A percentile compares a stretch with the other conserved stretches of the same genome.
Evolutionary conservation across 2,329 filamentous ascomycete genomes (phyloP).

Genomic region (Stagonosporopsis chrysanthemi): DNA sequence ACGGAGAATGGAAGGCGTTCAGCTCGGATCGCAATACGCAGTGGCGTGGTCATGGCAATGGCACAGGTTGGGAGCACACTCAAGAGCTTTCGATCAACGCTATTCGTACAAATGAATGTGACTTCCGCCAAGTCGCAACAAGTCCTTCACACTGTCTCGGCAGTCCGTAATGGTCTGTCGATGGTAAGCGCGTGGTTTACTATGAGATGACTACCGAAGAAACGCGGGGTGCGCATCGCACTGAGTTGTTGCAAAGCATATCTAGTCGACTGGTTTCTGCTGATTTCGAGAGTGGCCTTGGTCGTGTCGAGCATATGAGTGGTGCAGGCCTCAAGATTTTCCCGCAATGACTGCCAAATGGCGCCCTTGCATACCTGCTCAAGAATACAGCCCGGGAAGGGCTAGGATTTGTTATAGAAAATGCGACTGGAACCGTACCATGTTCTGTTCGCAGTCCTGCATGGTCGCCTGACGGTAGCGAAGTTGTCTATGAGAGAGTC

Average conservation of each 20-base stretch:
- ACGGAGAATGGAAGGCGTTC: not conserved
- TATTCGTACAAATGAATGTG: not conserved
- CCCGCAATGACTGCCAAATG: not conserved
- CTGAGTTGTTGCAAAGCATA: not conserved
- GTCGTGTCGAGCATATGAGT: not conserved
- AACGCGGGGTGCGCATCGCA: not conserved
- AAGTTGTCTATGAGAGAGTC: constrained; percentile 16
- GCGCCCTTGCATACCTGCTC: too few species aligned
- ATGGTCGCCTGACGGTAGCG: too few species aligned
- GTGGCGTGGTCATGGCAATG: not conserved
- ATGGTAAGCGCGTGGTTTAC: not conserved
- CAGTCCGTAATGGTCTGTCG: not conserved
- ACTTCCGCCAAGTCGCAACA: too few species aligned
- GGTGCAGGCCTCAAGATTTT: not conserved
- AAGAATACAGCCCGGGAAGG: too few species aligned
- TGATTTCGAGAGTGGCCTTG: not conserved
- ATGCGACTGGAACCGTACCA: too few species aligned
- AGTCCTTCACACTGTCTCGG: too few species aligned
- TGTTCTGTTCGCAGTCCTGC: too few species aligned
- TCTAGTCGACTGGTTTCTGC: not conserved
- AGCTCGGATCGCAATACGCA: not conserved
- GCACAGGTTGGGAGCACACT: not conserved
- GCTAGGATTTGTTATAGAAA: too few species aligned
- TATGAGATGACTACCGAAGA: not conserved
- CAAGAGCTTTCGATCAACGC: not conserved